Percentiles rank a stretch among this genome's conserved stretches.
Conservation (phyloP, 805 yeast genomes). For the Saturnispora silvae region DNA sequence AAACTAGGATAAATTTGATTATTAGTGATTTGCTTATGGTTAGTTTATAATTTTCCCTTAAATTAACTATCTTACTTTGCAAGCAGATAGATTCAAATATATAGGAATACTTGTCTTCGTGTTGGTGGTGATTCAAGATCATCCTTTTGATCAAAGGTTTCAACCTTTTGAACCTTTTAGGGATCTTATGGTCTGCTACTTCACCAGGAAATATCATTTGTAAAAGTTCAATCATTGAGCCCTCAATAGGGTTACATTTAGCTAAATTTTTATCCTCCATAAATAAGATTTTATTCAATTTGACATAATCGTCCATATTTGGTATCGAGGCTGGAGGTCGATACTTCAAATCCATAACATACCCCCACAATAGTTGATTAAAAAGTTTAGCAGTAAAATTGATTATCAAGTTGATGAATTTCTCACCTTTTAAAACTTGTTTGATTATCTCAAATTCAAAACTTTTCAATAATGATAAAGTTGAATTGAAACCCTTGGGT, state of each 20-base stretch:
- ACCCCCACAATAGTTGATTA: constrained; percentile 19
- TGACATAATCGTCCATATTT: constrained; percentile 5
- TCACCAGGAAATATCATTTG: constrained; percentile 9
- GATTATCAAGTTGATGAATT: constrained; percentile 32
- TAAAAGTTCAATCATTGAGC: constrained; percentile 8
- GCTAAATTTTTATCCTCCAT: constrained; percentile 13
- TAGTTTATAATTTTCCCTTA: constrained; percentile 22
- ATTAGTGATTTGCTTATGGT: constrained; percentile 29
- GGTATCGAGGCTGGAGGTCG: not conserved
- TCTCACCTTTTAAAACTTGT: constrained; percentile 28
- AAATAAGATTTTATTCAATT: constrained; percentile 20
- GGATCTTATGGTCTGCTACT: constrained; percentile 8
- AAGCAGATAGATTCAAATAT: constrained; percentile 28
- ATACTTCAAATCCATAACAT: constrained; percentile 6
- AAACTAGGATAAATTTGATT: constrained; percentile 30
- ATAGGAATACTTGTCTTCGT: constrained; percentile 25
- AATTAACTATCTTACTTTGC: constrained; percentile 5
- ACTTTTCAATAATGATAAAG: constrained; percentile 31
- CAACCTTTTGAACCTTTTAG: constrained; percentile 18
- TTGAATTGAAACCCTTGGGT: constrained; percentile 23
- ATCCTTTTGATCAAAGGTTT: constrained; percentile 17
- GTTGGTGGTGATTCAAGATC: constrained; percentile 25
- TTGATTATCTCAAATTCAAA: constrained; percentile 35
- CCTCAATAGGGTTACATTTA: constrained; percentile 17
- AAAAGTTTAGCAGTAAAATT: constrained; percentile 25